Evolutionary conservation across 805 yeast species (phyloP).

Genomic region (Phaffomyces antillensis): DNA sequence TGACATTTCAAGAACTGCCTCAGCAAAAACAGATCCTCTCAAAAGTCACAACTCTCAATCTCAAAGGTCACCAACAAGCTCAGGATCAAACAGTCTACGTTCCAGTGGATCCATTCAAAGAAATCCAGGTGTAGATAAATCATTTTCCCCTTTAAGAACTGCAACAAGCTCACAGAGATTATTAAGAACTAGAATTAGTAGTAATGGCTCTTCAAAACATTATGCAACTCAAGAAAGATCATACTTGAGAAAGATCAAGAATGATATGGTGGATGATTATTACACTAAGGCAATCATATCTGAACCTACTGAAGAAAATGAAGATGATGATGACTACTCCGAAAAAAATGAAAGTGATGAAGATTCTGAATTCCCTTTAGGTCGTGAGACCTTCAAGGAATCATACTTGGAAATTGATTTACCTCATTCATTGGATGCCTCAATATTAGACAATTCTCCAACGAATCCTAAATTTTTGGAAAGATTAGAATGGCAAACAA

Average conservation of each 20-base stretch:
- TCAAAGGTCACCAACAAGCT: constrained; percentile 17
- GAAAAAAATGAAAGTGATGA: constrained; percentile 9
- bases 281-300: constrained; percentile 58
- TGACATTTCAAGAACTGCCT: no score
- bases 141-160: constrained; percentile 21
- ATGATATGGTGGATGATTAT: constrained; percentile 60
- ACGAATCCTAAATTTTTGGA: constrained; percentile 46
- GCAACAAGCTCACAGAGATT: constrained; percentile 16
- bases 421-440: constrained; percentile 18
- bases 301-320: constrained; percentile 28
- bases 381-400: constrained; percentile 24
- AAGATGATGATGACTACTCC: constrained; percentile 24
- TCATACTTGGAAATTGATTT: constrained; percentile 44
- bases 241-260: constrained; percentile 55
- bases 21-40: no score
- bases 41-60: not conserved
- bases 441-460: constrained; percentile 14
- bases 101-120: constrained; percentile 16
- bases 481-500: constrained; percentile 91
- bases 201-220: constrained; percentile 3
- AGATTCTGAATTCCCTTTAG: constrained; percentile 6
- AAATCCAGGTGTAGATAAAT: constrained; percentile 14
- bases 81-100: constrained; percentile 11
- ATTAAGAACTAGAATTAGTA: constrained; percentile 12
- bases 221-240: constrained; percentile 53